Percentiles rank a stretch among this genome's conserved stretches.
phyloP scores from a whole-genome alignment of 352 stramenopile genomes.

The Pythium periplocum region DNA sequence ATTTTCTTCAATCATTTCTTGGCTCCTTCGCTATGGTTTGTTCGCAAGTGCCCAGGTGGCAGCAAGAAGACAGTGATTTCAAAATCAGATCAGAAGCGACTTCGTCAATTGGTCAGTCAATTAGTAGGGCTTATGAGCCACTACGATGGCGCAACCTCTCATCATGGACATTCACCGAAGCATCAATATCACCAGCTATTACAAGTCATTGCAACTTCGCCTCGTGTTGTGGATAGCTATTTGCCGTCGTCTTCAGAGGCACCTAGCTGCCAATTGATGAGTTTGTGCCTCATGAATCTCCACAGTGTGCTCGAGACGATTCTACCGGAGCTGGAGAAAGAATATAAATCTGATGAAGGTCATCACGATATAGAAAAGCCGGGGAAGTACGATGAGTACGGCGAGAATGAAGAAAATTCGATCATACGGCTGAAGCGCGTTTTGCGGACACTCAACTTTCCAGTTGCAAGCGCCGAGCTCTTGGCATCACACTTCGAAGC shows the following conservation, averaged over 20 bases:
- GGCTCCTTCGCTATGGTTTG: conserved; percentile 34
- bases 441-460: conserved; percentile 38
- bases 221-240: conserved; percentile 7
- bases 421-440: conserved; percentile 21
- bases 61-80: background rate
- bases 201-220: conserved; percentile 9
- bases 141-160: background rate
- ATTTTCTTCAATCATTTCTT: conserved; percentile 80
- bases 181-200: conserved; percentile 12
- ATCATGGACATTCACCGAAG: background rate
- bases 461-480: conserved; percentile 23
- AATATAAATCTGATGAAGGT: conserved; percentile 8
- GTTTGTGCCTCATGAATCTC: conserved; percentile 54
- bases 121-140: background rate
- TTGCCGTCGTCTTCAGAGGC: background rate
- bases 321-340: conserved; percentile 22
- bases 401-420: conserved; percentile 4
- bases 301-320: conserved; percentile 51
- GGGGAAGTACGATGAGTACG: conserved; percentile 6
- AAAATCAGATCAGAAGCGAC: conserved; percentile 7
- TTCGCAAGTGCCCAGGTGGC: background rate
- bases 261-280: conserved; percentile 40
- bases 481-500: conserved; percentile 21
- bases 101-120: conserved; percentile 4
- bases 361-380: background rate